A percentile compares a stretch with the other conserved stretches of the same genome.
These are phyloP conservation scores for Aureobasidium namibiae DNA, from an alignment of 2,329 filamentous ascomycete species.

Conservation along the genomic window DNA sequence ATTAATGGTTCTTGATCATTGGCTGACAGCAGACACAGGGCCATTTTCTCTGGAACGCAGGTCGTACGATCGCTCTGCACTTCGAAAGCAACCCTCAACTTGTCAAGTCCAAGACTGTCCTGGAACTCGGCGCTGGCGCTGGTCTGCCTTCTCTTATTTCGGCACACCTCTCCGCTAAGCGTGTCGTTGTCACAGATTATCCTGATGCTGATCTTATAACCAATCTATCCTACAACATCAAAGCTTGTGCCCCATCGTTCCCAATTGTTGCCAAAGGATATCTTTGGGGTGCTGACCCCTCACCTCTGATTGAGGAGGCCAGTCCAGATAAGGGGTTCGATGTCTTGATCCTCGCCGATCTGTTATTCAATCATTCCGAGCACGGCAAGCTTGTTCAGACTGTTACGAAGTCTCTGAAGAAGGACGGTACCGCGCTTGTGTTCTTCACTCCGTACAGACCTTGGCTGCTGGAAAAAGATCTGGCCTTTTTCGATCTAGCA, in stretches of 20 bases:
- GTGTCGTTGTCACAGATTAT: conserved; percentile 76
- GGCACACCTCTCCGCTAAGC: conserved; percentile 58
- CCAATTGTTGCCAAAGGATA: conserved; percentile 51
- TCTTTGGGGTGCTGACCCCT: conserved; percentile 65
- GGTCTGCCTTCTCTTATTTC: conserved; percentile 72
- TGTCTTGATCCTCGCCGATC: conserved; percentile 75
- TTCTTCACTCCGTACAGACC: conserved; percentile 94
- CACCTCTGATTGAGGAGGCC: conserved; percentile 22
- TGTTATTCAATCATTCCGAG: conserved; percentile 86
- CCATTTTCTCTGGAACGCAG: conserved; percentile 86
- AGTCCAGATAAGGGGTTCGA: conserved; percentile 54
- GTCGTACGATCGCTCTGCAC: conserved; percentile 67
- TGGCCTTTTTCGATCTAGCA: conserved; percentile 77
- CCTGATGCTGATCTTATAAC: conserved; percentile 75
- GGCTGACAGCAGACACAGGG: conserved; percentile 42
- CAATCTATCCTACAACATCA: conserved; percentile 71
- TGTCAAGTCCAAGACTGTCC: conserved; percentile 60
- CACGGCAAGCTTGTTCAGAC: conserved; percentile 69
- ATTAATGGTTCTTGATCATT: neutral
- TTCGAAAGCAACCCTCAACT: conserved; percentile 62
- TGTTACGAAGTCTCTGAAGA: conserved; percentile 58
- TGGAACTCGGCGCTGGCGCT: conserved; percentile 84
- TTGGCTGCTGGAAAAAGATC: conserved; percentile 77
- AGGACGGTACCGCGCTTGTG: conserved; percentile 61
- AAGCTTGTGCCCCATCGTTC: conserved; percentile 41